Base-by-base conservation (phyloP, 1,139 yeast species). In the Suhomyces maxii region DNA sequence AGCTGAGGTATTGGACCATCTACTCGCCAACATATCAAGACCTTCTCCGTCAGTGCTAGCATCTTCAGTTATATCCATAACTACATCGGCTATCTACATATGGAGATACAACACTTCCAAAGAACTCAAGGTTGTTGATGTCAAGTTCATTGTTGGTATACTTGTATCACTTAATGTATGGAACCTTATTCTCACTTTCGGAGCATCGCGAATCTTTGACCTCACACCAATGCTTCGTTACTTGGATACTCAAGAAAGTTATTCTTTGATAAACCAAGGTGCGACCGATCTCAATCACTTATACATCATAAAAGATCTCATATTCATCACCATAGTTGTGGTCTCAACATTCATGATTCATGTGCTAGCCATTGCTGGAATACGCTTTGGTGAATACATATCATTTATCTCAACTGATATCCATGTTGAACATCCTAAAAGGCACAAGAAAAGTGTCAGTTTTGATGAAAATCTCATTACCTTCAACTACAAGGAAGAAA, bases 401-500 rank as follows among this genome's bases (percentile, higher is more conserved):
- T 44, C 53, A 26, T 56, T 54, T 39, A 44, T 57, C 23, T 42
- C 47, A 25, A 39, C 33, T 8, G 50, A 45, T 11, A 18, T 14
- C 25, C 14, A 26, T 8, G 32, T 38, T 23, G 35, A 44, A 34
- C 39, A 42, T 8, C 40, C 45, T 12, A 48, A 44, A 36, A 42
- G 32, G 8, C 53, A 51, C 41, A 42, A 42, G 34, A 59, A 59
- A 45, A 48, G 52, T 6, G 63, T 60, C 5, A 52, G 57, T 14
- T 60, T 59, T 47, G 55, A 57, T 39, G 55, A 53, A 28, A 53
- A 52, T 23, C 42, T 55, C n/a, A 44, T 52, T 14, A 55, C 59
- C 6, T 53, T 46, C 46, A 51, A 50, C 36, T 55, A 58, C 47
- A 41, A 43, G 37, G 47, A 43, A 23, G 46, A 42, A 38, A 39